Base-by-base conservation (phyloP, 768 basidiomycete genomes). In the Cystofilobasidium capitatum region DNA sequence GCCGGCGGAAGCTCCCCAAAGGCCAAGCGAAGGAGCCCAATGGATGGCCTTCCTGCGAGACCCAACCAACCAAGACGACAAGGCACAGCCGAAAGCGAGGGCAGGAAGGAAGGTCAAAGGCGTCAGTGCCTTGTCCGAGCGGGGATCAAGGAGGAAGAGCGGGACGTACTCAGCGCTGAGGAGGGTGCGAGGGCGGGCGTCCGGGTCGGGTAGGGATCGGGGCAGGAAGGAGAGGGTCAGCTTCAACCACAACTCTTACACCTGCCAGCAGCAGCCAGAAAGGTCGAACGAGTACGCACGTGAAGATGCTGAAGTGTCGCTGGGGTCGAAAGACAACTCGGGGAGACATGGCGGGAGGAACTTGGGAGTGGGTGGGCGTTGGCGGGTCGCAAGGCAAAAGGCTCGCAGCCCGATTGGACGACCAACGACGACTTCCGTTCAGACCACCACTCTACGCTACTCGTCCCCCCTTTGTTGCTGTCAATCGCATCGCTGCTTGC, bases 1-100 rank as follows among this genome's bases (percentile, higher is more conserved):
- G 14, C 61, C 66, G 40, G 61, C 66, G 22, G 16, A 22, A 45
- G 42, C 61, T 16, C 66, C 66, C 66, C 66, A 63, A 45, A 58
- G 31, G 36, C 17, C 36, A 22, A 66, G 55, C 35, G 65, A 44
- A 7, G 65, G 65, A 24, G 35, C 33, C 65, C 65, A 66, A 12
- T 45, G 45, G 24, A 36, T 39, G 44, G 40, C 17, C 58, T 60
- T 59, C 65, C 65, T 66, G 42, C 8, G 40, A 40, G 26, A 20
- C 10, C 22, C 22, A n/a, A n/a, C 47, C 47, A 20, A 49, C 47
- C n/a, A n/a, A n/a, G n/a, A n/a, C n/a, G n/a, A n/a, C n/a, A n/a
- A n/a, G n/a, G n/a, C n/a, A n/a, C n/a, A 7, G 31, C 2, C 51
- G 51, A 10, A 6, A 33, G 10, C 29, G 51, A 33, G 29, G 2